A percentile compares a stretch with the other conserved stretches of the same genome.
These are phyloP conservation scores for Elaeagnus macrophylla DNA, from an alignment of 306 rosid species.

Conservation along the genomic window DNA sequence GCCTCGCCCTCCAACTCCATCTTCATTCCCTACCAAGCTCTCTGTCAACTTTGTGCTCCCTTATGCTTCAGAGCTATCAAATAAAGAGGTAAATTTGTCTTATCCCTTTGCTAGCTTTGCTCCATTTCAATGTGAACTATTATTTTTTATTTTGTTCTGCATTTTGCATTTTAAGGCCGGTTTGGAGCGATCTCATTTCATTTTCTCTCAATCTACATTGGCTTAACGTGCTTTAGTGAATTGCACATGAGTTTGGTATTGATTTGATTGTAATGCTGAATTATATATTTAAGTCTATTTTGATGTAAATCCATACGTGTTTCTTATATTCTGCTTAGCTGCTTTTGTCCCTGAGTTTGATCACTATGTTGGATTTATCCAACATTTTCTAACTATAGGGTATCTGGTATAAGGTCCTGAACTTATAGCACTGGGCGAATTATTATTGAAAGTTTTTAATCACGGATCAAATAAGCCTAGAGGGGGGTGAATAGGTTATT, in stretches of 20 bases:
- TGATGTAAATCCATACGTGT: too few species aligned
- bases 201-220: not conserved
- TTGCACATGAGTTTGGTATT: not conserved
- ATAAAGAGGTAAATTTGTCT: conserved; percentile 59
- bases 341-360: too few species aligned
- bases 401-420: too few species aligned
- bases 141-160: not conserved
- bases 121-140: not conserved
- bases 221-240: not conserved
- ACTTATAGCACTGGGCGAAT: too few species aligned
- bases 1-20: conserved; percentile 66
- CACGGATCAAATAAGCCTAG: too few species aligned
- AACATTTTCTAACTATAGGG: too few species aligned
- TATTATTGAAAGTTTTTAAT: too few species aligned
- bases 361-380: too few species aligned
- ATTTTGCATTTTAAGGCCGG: not conserved
- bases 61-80: conserved; percentile 65
- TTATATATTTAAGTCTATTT: too few species aligned
- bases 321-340: too few species aligned
- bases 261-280: too few species aligned
- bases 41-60: conserved; percentile 92
- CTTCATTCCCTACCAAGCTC: conserved; percentile 74
- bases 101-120: not conserved
- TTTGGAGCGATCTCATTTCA: not conserved
- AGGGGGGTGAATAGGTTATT: too few species aligned